Base-by-base conservation (phyloP, 352 stramenopile genomes). In the Phytophthora hibernalis region DNA sequence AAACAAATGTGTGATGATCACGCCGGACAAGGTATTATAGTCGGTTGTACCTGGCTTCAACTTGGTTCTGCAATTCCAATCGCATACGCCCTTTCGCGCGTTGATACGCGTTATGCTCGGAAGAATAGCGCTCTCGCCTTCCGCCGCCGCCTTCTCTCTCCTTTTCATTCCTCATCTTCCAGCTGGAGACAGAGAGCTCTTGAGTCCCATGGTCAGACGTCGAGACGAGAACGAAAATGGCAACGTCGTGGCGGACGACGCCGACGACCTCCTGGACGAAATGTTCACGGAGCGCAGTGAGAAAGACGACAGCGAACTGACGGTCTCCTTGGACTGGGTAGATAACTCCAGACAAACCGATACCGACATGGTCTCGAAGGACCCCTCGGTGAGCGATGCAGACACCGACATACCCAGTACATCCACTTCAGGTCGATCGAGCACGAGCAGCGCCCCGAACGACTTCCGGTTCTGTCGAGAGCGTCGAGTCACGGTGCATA, bases 221-320 rank as follows among this genome's bases (percentile, higher is more conserved):
- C 53, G 18, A 62, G 66, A 66, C 54, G 60, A 70, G 12, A 65
- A 69, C 22, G 52, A 69, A 37, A 47, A 60, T 6, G 40, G 13
- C 24, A 55, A 70, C 20, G 28, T 57, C 3, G 35, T 57, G 18
- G 31, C 24, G 8, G 24, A 37, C 26, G 54, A 70, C 21, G 9
- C 31, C 12, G 52, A 76, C 6, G 68, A 65, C 24, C 56, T 69
- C 5, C 31, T 72, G 38, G 62, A 63, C 40, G 66, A 70, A 21
- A 49, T 74, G 47, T 74, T 74, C 60, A 74, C 66, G n/a, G 60
- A 70, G 3, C 66, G 66, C 42, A 74, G 60, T 33, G 60, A 66
- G 15, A 61, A 62, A 26, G 16, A 12, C 16, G 48, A 70, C 31
- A 38, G 56, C 37, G 48, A 52, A 28, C 58, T 61, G 18, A 61